Evolutionary conservation across 495 filamentous ascomycete species (phyloP).

Genomic region (Emericellopsis terricola): DNA sequence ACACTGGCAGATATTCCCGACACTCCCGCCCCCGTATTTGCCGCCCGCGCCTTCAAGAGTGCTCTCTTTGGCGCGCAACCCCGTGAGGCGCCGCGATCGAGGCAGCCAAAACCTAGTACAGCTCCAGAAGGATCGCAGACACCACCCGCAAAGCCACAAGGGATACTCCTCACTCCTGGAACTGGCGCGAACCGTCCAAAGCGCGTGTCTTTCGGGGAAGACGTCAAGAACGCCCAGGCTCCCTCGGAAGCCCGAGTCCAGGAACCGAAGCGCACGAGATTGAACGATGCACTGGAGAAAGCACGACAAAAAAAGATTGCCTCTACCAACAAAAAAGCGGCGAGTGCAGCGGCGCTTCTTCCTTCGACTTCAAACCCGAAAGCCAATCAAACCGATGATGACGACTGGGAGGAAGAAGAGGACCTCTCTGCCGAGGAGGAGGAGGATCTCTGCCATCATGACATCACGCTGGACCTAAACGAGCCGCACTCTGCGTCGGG

Average conservation of each 20-base stretch:
- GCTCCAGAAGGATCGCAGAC: conserved; percentile 11
- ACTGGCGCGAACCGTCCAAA: conserved; percentile 63
- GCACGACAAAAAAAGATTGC: conserved; percentile 15
- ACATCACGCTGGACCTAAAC: conserved; percentile 59
- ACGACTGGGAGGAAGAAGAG: conserved; percentile 23
- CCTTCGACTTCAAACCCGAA: no score
- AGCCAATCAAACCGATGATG: conserved; percentile 8
- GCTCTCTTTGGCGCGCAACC: conserved; percentile 78
- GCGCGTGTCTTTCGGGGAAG: conserved; percentile 66
- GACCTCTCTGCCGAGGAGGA: conserved; percentile 9
- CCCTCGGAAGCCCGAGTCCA: conserved; percentile 7
- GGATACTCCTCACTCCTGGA: conserved; percentile 80
- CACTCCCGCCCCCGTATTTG: conserved; percentile 87
- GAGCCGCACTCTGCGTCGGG: conserved; percentile 72
- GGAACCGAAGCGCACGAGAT: conserved; percentile 28
- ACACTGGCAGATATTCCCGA: conserved; percentile 53
- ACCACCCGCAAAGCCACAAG: conserved; percentile 21
- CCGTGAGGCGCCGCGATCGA: conserved; percentile 11
- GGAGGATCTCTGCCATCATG: conserved; percentile 23
- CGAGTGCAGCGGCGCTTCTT: no score
- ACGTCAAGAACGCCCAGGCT: conserved; percentile 9
- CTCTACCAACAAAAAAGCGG: conserved; percentile 5
- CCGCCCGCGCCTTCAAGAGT: conserved; percentile 78
- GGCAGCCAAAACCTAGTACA: background rate
- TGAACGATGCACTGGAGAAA: conserved; percentile 36